phyloP scores from a whole-genome alignment of 2,329 filamentous ascomycete species.

The Mollisia scopiformis region DNA sequence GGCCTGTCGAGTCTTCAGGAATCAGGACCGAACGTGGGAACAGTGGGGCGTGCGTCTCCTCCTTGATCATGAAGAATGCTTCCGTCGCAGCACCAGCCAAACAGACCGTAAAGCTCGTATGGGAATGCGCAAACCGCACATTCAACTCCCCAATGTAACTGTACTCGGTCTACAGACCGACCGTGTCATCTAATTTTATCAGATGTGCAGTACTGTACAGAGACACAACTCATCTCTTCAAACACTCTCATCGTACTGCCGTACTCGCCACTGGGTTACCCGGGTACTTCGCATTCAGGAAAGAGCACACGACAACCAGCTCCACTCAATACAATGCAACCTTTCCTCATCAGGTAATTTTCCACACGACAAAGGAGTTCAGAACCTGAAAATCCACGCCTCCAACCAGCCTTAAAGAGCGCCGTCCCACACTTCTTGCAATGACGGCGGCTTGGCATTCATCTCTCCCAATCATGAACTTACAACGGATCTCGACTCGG shows the following conservation, averaged over 20 bases:
- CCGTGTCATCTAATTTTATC: neutral
- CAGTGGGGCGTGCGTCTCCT: neutral
- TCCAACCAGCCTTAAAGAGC: neutral
- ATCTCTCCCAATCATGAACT: neutral
- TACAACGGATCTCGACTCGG: neutral
- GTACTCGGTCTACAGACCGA: neutral
- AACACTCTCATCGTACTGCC: neutral
- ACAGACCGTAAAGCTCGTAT: too few species aligned
- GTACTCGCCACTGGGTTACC: too few species aligned
- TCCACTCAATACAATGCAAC: neutral
- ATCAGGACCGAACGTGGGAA: neutral
- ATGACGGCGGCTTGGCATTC: neutral
- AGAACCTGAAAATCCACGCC: neutral
- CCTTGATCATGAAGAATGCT: neutral
- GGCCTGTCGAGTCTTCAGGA: neutral
- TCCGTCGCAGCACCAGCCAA: neutral
- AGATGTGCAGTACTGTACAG: too few species aligned
- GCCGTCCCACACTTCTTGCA: neutral
- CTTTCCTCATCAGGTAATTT: neutral
- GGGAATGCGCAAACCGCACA: too few species aligned
- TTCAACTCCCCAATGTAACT: too few species aligned
- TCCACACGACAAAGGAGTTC: neutral
- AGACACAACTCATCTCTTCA: too few species aligned
- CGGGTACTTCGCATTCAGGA: too few species aligned
- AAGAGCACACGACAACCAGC: too few species aligned